Percentiles rank a stretch among this genome's conserved stretches.
Conservation (phyloP, 371 early-diverging fungal species). For the Entomophthora muscae region DNA sequence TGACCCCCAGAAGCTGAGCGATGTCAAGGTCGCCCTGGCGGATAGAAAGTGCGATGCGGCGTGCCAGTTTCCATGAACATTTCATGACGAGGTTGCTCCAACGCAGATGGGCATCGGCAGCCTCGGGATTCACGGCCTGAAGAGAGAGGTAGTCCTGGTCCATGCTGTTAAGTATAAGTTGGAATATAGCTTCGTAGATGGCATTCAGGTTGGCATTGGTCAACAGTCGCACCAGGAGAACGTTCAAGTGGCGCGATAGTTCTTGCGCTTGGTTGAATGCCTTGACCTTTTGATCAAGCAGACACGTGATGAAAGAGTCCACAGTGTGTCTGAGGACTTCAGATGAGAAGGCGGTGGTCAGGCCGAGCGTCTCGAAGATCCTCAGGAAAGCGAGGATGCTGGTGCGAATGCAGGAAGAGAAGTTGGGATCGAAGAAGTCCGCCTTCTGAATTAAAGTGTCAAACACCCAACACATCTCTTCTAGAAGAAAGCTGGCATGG, state of each 20-base stretch:
- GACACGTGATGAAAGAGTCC: background rate
- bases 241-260: background rate
- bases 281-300: constrained; percentile 3
- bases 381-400: background rate
- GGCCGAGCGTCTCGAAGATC: background rate
- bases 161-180: background rate
- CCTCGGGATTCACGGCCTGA: background rate
- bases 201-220: background rate
- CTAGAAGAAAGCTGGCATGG: background rate
- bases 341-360: background rate
- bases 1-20: background rate
- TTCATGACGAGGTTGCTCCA: background rate
- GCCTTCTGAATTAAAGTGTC: background rate
- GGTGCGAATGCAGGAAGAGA: background rate
- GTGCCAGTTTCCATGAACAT: constrained; percentile 3
- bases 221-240: constrained; percentile 5
- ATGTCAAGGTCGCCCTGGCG: background rate
- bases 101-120: background rate
- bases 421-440: background rate
- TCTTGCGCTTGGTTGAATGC: background rate
- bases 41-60: background rate
- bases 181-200: background rate
- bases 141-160: background rate
- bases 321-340: background rate
- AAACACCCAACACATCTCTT: background rate